Percentiles rank a stretch among this genome's conserved stretches.
These are phyloP conservation scores for Glycine latifolia DNA, from an alignment of 306 rosid species.

Conservation along the genomic window DNA sequence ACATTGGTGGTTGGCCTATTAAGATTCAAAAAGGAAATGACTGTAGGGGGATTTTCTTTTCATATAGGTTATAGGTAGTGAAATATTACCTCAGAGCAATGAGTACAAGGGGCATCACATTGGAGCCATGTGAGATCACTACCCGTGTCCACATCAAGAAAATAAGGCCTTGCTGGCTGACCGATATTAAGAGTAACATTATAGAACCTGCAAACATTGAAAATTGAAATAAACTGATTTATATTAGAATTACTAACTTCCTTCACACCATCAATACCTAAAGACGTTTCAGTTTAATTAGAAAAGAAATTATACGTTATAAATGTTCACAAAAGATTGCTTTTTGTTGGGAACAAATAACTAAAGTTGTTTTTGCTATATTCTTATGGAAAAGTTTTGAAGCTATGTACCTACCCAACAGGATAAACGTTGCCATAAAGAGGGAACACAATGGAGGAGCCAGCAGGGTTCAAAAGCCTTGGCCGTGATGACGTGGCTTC, in stretches of 20 bases:
- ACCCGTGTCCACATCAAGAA: slow-evolving; percentile 91
- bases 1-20: slow-evolving; percentile 17
- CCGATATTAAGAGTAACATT: slow-evolving; percentile 84
- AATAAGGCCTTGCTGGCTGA: slow-evolving; percentile 85
- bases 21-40: background rate
- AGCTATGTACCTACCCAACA: slow-evolving; percentile 64
- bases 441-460: slow-evolving; percentile 76
- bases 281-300: background rate
- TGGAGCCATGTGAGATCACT: slow-evolving; percentile 99
- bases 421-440: slow-evolving; percentile 88
- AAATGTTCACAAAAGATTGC: background rate
- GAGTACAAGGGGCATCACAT: slow-evolving; percentile 86
- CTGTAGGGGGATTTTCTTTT: background rate
- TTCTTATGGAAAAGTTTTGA: background rate
- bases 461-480: slow-evolving; percentile 52
- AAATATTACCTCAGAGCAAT: slow-evolving; percentile 73
- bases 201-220: slow-evolving; percentile 65
- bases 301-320: background rate
- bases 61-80: background rate
- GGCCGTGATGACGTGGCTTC: slow-evolving; percentile 62
- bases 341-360: slow-evolving; percentile 5
- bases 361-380: slow-evolving; percentile 1
- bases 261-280: background rate
- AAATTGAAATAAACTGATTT: background rate
- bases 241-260: slow-evolving; percentile 9